Evolutionary conservation across 176 grass and related monocot species (phyloP).

Genomic region (Poa annua): DNA sequence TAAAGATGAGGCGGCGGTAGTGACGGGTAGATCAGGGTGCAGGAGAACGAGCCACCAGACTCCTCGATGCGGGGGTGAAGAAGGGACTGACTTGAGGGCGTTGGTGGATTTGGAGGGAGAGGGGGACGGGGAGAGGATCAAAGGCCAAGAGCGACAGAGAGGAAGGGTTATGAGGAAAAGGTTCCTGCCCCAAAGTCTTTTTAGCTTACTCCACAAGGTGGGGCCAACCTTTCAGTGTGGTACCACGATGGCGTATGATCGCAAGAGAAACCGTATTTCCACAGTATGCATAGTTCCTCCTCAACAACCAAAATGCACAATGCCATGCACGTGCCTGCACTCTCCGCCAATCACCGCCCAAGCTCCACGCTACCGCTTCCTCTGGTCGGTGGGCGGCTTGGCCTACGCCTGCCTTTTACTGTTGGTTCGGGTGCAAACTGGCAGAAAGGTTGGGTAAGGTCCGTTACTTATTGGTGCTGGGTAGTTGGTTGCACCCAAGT

Average conservation of each 20-base stretch:
- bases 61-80: conserved; percentile 97
- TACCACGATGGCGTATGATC: not conserved
- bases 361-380: not conserved
- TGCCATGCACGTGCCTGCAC: not conserved
- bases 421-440: not conserved
- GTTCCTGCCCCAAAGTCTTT: not conserved
- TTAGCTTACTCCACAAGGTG: not conserved
- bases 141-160: not conserved
- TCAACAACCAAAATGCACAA: not conserved
- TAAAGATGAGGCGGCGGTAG: not conserved
- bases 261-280: not conserved
- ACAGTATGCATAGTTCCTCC: not conserved
- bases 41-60: conserved; percentile 76
- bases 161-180: not conserved
- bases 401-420: not conserved
- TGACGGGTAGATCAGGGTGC: conserved; percentile 47
- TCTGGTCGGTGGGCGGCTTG: not conserved
- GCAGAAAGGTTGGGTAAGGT: not conserved
- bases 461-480: not conserved
- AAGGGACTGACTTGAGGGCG: conserved; percentile 48
- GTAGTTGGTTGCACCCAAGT: not conserved
- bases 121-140: too few relatives aligned
- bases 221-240: conserved; percentile 26
- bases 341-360: not conserved
- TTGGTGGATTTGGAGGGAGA: too few relatives aligned